phyloP scores from a whole-genome alignment of 202 grass and related monocot species.

The Panicum virgatum region DNA sequence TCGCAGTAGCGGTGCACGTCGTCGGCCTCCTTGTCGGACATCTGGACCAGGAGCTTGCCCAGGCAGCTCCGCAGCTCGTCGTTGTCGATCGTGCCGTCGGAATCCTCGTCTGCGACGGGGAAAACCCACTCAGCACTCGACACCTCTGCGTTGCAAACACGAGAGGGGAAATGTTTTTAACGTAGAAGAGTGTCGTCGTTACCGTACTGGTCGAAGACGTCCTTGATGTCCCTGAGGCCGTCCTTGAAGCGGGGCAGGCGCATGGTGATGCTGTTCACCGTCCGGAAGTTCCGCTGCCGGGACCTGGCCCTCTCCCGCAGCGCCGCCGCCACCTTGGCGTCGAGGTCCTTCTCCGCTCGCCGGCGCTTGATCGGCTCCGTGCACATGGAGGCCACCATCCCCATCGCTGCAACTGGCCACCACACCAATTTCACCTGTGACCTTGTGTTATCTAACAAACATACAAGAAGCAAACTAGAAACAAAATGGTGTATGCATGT shows the following conservation, averaged over 20 bases:
- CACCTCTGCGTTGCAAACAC: neutral
- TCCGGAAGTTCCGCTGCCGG: slow-evolving; percentile 49
- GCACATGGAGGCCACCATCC: neutral
- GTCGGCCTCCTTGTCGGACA: slow-evolving; percentile 49
- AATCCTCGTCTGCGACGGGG: slow-evolving; percentile 53
- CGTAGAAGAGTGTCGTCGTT: neutral
- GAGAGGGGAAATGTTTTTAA: too few relatives aligned
- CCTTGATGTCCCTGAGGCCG: slow-evolving; percentile 52
- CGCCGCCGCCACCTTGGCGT: slow-evolving; percentile 60
- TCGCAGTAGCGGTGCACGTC: slow-evolving; percentile 66
- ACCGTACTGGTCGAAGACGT: slow-evolving; percentile 76
- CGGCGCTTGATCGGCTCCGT: slow-evolving; percentile 33
- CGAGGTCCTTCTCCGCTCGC: slow-evolving; percentile 50
- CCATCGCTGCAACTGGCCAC: slow-evolving; percentile 31
- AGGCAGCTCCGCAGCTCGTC: slow-evolving; percentile 60
- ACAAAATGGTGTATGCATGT: neutral
- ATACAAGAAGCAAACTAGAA: neutral
- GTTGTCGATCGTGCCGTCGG: slow-evolving; percentile 60
- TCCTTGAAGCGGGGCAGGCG: slow-evolving; percentile 79
- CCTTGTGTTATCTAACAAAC: too few relatives aligned
- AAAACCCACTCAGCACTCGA: too few relatives aligned
- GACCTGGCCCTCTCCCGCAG: slow-evolving; percentile 51
- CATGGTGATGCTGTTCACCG: slow-evolving; percentile 86
- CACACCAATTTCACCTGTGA: neutral
- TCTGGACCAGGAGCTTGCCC: slow-evolving; percentile 43